phyloP scores from a whole-genome alignment of 352 stramenopile genomes.

The Blastocystis sp. region DNA sequence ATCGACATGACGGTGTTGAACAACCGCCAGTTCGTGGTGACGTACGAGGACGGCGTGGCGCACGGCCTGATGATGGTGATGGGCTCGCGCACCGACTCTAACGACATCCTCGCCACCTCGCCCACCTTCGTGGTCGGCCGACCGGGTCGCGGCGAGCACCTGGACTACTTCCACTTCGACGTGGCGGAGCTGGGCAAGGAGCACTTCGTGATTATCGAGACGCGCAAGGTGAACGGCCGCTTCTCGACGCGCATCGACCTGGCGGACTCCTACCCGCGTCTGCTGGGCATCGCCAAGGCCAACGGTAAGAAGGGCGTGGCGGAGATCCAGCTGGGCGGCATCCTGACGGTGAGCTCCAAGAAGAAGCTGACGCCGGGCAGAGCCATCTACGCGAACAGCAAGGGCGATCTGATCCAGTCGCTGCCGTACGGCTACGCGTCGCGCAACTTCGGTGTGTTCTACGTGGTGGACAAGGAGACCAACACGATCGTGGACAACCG shows the following conservation, averaged over 20 bases:
- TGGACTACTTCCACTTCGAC: slow-evolving; percentile 41
- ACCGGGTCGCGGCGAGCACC: neutral
- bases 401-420: slow-evolving; percentile 52
- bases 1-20: slow-evolving; percentile 49
- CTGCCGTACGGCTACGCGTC: slow-evolving; percentile 34
- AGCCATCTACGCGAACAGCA: slow-evolving; percentile 55
- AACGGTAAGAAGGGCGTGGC: slow-evolving; percentile 18
- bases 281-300: slow-evolving; percentile 28
- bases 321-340: slow-evolving; percentile 54
- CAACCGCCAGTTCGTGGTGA: slow-evolving; percentile 2
- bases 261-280: neutral
- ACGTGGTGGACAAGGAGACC: neutral
- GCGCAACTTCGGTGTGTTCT: slow-evolving; percentile 58
- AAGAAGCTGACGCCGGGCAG: slow-evolving; percentile 39
- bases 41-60: slow-evolving; percentile 28
- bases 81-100: slow-evolving; percentile 1
- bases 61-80: slow-evolving; percentile 14
- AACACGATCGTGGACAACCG: slow-evolving; percentile 27
- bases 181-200: slow-evolving; percentile 3
- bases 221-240: neutral
- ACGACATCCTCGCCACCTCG: slow-evolving; percentile 22
- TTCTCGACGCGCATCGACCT: slow-evolving; percentile 7
- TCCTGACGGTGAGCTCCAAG: slow-evolving; percentile 16
- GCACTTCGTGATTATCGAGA: slow-evolving; percentile 37
- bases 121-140: slow-evolving; percentile 41